Evolutionary conservation across 352 stramenopile genomes (phyloP).

Genomic region (Pythium phragmitis): DNA sequence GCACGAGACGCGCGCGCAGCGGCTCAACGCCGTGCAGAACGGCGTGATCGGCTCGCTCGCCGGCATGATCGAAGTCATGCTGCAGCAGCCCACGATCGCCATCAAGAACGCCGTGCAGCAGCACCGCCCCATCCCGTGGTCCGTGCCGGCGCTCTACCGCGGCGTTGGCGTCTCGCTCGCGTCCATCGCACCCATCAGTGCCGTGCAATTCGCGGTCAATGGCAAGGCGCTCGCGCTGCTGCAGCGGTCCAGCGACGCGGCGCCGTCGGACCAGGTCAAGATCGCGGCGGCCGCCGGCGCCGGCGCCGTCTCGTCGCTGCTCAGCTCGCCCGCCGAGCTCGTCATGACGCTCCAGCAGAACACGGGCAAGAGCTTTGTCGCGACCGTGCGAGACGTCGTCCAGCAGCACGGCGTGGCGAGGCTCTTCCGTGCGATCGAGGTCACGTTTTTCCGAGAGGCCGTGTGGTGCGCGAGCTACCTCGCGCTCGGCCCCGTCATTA

Average conservation of each 20-base stretch:
- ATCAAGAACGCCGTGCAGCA: slow-evolving; percentile 88
- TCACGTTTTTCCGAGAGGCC: slow-evolving; percentile 62
- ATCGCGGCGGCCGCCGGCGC: slow-evolving; percentile 62
- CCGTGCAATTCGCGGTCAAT: slow-evolving; percentile 80
- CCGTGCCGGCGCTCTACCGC: slow-evolving; percentile 61
- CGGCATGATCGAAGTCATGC: slow-evolving; percentile 80
- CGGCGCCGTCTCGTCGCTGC: slow-evolving; percentile 54
- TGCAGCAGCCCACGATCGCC: slow-evolving; percentile 82
- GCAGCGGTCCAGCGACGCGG: slow-evolving; percentile 22
- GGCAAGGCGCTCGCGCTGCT: slow-evolving; percentile 59
- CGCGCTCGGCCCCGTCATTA: slow-evolving; percentile 72
- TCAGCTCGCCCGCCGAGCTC: slow-evolving; percentile 75
- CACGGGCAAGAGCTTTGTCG: slow-evolving; percentile 62
- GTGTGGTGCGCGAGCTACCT: slow-evolving; percentile 81
- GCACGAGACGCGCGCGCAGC: slow-evolving; percentile 41
- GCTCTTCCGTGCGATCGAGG: slow-evolving; percentile 57
- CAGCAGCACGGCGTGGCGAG: slow-evolving; percentile 42
- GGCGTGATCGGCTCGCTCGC: slow-evolving; percentile 74
- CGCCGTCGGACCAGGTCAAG: slow-evolving; percentile 49
- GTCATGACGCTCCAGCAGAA: slow-evolving; percentile 89
- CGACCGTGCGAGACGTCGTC: slow-evolving; percentile 60
- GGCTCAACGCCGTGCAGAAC: slow-evolving; percentile 70
- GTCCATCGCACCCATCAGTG: slow-evolving; percentile 78
- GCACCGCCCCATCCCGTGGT: slow-evolving; percentile 62
- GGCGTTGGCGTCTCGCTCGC: slow-evolving; percentile 74